These are phyloP conservation scores for Colletotrichum lindemuthianum DNA, from an alignment of 2,329 filamentous ascomycete species.

Conservation along the genomic window DNA sequence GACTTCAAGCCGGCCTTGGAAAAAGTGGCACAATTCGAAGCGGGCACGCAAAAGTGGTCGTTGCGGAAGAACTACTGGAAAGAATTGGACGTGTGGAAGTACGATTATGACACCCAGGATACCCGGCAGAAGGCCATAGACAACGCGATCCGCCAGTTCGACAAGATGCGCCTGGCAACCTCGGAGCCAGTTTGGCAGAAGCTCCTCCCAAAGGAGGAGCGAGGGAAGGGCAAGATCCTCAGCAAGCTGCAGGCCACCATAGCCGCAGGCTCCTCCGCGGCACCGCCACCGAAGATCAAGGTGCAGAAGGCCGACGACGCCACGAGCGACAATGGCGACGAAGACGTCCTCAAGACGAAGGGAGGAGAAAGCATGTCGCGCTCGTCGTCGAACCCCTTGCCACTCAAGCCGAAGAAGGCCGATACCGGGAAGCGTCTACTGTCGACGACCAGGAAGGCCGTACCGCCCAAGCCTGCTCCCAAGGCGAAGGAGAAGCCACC, in stretches of 20 bases:
- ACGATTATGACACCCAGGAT: slow-evolving; percentile 63
- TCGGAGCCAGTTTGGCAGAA: slow-evolving; percentile 70
- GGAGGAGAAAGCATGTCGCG: slow-evolving; percentile 58
- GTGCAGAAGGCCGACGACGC: slow-evolving; percentile 61
- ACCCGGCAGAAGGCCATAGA: slow-evolving; percentile 70
- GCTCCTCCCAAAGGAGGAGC: slow-evolving; percentile 66
- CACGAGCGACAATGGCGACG: slow-evolving; percentile 43
- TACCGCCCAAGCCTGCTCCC: slow-evolving; percentile 49
- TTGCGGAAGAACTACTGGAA: slow-evolving; percentile 69
- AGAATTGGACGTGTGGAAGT: slow-evolving; percentile 72
- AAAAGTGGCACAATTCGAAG: slow-evolving; percentile 67
- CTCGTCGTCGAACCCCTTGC: slow-evolving; percentile 61
- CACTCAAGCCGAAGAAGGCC: slow-evolving; percentile 66
- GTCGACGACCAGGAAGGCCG: slow-evolving; percentile 44
- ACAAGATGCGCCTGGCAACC: slow-evolving; percentile 65
- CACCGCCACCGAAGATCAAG: slow-evolving; percentile 60
- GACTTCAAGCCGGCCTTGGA: slow-evolving; percentile 65
- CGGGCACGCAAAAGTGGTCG: slow-evolving; percentile 61
- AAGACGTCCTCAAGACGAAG: slow-evolving; percentile 47
- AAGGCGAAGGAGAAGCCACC: slow-evolving; percentile 53
- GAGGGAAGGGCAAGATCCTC: slow-evolving; percentile 68
- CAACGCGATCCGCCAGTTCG: slow-evolving; percentile 68
- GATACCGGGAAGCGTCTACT: slow-evolving; percentile 66
- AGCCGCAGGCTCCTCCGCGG: slow-evolving; percentile 57
- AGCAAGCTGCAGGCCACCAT: slow-evolving; percentile 70